Base-by-base conservation (phyloP, 352 stramenopile genomes). In the Blastocystis sp. region DNA sequence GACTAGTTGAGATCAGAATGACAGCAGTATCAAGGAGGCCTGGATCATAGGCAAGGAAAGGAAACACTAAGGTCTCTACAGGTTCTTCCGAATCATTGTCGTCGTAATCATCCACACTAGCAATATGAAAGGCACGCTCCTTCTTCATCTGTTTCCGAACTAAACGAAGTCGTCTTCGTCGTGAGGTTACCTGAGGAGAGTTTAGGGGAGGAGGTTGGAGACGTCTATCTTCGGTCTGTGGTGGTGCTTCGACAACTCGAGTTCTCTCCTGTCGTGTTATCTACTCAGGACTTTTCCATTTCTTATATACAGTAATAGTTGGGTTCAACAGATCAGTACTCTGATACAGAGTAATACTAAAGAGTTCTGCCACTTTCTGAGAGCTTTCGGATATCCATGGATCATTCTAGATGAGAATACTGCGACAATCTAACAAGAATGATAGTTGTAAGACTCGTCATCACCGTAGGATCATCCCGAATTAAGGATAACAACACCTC, bases 71-170 rank as follows among this genome's bases (percentile, higher is more conserved):
- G 16, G 69, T 16, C 27, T 61, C 43, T 29, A 65, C 37, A 39
- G 16, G 35, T 19, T n/a, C 29, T 16, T 71, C 27, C 14, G 27
- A 5, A n/a, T 24, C n/a, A n/a, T 16, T 32, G 16, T 63, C 37
- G 69, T 80, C 69, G 43, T 80, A 80, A 46, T 80, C 69, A 35
- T 80, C 69, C 2, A 80, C 69, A 29, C 69, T 80, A n/a, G 69
- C 69, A 21, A 59, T 80, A 32, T 80, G 69, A 29, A 80, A 4
- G 43, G 21, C 19, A 19, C 69, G 42, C 2, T 61, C 7, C 37
- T 57, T 46, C 37, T 71, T 71, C 0, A 43, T 6, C 6, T 39
- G 14, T 24, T 80, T 56, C 27, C 42, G 39, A 57, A 63, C 46
- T 2, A 80, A 29, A 19, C 69, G 69, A 4, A 80, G 69, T 80